Evolutionary conservation across 768 basidiomycete genomes (phyloP).

Genomic region (Asterophora parasitica): DNA sequence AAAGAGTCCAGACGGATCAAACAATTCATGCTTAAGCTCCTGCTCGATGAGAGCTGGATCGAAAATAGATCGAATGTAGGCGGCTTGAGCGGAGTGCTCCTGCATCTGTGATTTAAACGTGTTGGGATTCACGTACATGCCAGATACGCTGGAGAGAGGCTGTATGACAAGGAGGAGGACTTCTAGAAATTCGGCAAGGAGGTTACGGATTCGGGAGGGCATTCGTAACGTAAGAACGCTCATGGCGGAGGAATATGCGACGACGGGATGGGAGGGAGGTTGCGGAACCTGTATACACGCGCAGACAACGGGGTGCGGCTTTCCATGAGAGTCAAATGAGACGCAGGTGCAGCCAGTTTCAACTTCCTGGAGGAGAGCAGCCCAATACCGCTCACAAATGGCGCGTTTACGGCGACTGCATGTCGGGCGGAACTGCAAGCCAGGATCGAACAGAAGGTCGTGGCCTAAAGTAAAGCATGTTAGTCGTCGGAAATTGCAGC

Average conservation of each 20-base stretch:
- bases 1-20: conserved; percentile 79
- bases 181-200: conserved; percentile 73
- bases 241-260: conserved; percentile 39
- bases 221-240: conserved; percentile 56
- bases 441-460: conserved; percentile 85
- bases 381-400: conserved; percentile 80
- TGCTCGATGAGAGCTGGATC: conserved; percentile 81
- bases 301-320: conserved; percentile 52
- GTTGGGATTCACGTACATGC: conserved; percentile 55
- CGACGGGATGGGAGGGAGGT: conserved; percentile 35
- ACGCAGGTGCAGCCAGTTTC: conserved; percentile 81
- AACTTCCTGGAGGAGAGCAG: conserved; percentile 72
- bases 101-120: conserved; percentile 56
- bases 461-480: conserved; percentile 49
- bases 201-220: conserved; percentile 65
- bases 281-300: conserved; percentile 43
- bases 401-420: conserved; percentile 69
- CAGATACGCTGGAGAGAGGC: conserved; percentile 61
- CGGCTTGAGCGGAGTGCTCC: conserved; percentile 59
- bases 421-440: conserved; percentile 76
- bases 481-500: conserved; percentile 12
- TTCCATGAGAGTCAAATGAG: conserved; percentile 60
- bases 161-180: conserved; percentile 83
- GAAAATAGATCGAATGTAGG: conserved; percentile 67
- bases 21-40: conserved; percentile 71